Base-by-base conservation (phyloP, 805 yeast species). In the Jamesozyma hellenica region DNA sequence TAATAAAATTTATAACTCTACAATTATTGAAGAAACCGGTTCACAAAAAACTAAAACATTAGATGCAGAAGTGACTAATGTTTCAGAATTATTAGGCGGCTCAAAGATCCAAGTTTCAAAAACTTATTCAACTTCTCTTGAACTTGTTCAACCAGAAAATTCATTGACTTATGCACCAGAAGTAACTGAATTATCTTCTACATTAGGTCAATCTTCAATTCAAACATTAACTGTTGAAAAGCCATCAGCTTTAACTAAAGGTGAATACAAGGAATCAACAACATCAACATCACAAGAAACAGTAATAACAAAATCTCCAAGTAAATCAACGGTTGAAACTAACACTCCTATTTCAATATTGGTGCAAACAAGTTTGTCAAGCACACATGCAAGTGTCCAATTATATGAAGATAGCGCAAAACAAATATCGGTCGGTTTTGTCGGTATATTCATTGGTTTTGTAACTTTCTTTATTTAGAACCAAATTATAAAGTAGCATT, bases 401-500 rank as follows among this genome's bases (percentile, higher is more conserved):
- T 28, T 32, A 32, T 51, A 46, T 30, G 43, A 45, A 32, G 56
- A 25, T 18, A 31, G 39, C 26, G 50, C 53, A 7, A 35, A 38
- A 26, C 43, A 43, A 27, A 25, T 51, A 28, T 40, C 41, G 13
- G 10, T 38, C 13, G 44, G 48, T 13, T 19, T 51, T 14, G 36
- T 40, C 30, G 42, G 47, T 27, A 29, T 49, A 5, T 34, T 50
- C 18, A 16, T 49, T 25, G 42, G 47, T 14, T 28, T 48, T 2
- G 17, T 40, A 27, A 34, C 42, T 32, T 37, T 40, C 13, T 37
- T 38, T 4, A 12, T 30, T 30, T 36, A 30, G 13, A n/a, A n/a
- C n/a, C n/a, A n/a, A 5, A 21, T 6, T 8, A 21, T 21, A 21
- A 5, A 21, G 5, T 21, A 21, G 33, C 33, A 31, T 31, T 31